Evolutionary conservation across 164 flowering plant genomes (phyloP).

Genomic region (Magnolia kwangsiensis): DNA sequence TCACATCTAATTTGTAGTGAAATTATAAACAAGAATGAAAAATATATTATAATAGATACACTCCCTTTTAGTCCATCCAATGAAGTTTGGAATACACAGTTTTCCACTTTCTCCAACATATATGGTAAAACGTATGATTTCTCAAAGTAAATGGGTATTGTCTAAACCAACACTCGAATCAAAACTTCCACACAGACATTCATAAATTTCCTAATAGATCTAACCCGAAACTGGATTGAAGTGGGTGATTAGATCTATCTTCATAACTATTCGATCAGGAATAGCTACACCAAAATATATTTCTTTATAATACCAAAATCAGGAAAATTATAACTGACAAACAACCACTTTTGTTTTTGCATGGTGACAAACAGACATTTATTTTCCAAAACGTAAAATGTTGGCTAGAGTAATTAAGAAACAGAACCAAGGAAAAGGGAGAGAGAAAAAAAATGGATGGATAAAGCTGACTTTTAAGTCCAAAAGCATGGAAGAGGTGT

Average conservation of each 20-base stretch:
- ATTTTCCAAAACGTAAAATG: not conserved
- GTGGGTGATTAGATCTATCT: not conserved
- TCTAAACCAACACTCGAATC: too few species aligned
- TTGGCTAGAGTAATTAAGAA: constrained; percentile 17
- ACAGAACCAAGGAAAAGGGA: constrained; percentile 12
- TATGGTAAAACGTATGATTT: too few species aligned
- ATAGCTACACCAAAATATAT: not conserved
- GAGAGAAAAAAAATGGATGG: not conserved
- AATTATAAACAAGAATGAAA: too few species aligned
- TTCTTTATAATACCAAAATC: not conserved
- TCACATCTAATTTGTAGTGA: too few species aligned
- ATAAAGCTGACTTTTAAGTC: constrained; percentile 26
- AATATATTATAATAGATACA: too few species aligned
- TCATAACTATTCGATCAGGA: not conserved
- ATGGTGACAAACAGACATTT: not conserved
- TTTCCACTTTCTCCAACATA: too few species aligned
- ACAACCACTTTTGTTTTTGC: not conserved
- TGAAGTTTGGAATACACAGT: too few species aligned
- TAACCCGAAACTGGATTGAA: not conserved
- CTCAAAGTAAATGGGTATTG: too few species aligned
- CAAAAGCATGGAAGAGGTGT: constrained; percentile 22
- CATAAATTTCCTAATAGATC: not conserved
- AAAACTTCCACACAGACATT: not conserved
- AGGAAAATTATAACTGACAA: not conserved
- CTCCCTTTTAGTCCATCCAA: too few species aligned